phyloP scores from a whole-genome alignment of 2,329 filamentous ascomycete genomes.

The Lachnellula cervina region DNA sequence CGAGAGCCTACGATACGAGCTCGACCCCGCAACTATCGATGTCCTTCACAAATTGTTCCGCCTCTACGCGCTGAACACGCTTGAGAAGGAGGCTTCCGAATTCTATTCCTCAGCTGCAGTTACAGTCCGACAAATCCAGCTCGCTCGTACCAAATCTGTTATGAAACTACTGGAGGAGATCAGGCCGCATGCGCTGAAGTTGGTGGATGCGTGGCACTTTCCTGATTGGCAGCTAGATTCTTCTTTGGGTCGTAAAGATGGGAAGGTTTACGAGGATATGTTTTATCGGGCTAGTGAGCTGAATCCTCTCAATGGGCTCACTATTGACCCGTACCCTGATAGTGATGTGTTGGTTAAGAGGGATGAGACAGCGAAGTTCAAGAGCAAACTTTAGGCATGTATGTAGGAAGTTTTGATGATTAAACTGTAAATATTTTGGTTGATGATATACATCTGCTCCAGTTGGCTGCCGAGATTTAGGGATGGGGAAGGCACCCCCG shows the following conservation, averaged over 20 bases:
- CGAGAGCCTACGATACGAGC: slow-evolving; percentile 43
- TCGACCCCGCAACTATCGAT: slow-evolving; percentile 52
- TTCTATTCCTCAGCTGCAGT: slow-evolving; percentile 68
- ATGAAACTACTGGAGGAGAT: slow-evolving; percentile 68
- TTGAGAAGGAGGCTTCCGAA: slow-evolving; percentile 65
- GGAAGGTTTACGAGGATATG: slow-evolving; percentile 73
- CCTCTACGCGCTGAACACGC: slow-evolving; percentile 59
- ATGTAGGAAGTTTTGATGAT: background rate
- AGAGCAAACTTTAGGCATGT: slow-evolving; percentile 45
- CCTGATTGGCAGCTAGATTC: slow-evolving; percentile 75
- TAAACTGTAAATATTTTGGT: background rate
- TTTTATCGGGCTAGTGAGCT: slow-evolving; percentile 66
- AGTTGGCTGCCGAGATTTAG: background rate
- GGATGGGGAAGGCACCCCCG: background rate
- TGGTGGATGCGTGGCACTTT: slow-evolving; percentile 73
- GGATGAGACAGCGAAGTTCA: slow-evolving; percentile 41
- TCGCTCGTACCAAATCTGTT: slow-evolving; percentile 61
- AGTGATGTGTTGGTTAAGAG: slow-evolving; percentile 57
- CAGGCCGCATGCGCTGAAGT: slow-evolving; percentile 64
- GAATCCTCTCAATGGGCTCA: slow-evolving; percentile 68
- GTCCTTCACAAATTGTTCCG: slow-evolving; percentile 64
- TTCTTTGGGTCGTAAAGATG: slow-evolving; percentile 64
- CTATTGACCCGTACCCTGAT: slow-evolving; percentile 68
- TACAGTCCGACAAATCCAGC: slow-evolving; percentile 66
- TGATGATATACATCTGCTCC: background rate